Conservation (phyloP, 2,329 filamentous ascomycete species). For the Byssothecium circinans region DNA sequence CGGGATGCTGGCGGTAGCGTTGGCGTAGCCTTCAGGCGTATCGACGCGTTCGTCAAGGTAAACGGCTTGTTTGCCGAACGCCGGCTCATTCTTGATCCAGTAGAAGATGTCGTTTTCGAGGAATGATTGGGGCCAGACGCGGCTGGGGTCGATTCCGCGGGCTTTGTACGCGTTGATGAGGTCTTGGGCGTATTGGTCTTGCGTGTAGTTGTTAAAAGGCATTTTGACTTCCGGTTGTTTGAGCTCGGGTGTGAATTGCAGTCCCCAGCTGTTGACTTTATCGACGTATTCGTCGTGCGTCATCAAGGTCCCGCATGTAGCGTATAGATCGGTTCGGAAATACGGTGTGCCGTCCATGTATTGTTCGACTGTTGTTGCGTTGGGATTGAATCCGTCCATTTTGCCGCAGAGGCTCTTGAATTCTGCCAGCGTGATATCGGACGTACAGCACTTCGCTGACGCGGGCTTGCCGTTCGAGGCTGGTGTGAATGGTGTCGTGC, state of each 20-base stretch:
- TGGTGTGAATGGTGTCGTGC: conserved; percentile 40
- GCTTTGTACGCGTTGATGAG: conserved; percentile 51
- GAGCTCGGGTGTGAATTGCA: conserved; percentile 55
- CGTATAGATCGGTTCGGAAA: conserved; percentile 68
- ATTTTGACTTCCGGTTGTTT: conserved; percentile 69
- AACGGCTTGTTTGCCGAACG: conserved; percentile 64
- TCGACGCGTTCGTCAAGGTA: conserved; percentile 60
- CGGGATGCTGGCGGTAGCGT: conserved; percentile 60
- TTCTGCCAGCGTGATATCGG: conserved; percentile 68
- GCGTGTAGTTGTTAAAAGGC: conserved; percentile 69
- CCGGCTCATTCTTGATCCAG: conserved; percentile 65
- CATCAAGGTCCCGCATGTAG: conserved; percentile 64
- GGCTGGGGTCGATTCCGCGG: conserved; percentile 42
- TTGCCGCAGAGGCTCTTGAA: conserved; percentile 70
- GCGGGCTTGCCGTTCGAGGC: conserved; percentile 49
- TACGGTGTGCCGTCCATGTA: conserved; percentile 61
- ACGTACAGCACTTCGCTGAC: conserved; percentile 69
- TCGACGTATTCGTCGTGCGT: conserved; percentile 65
- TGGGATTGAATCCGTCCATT: conserved; percentile 64
- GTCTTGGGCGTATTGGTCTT: conserved; percentile 65
- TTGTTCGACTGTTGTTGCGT: conserved; percentile 59
- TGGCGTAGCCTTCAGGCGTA: conserved; percentile 52
- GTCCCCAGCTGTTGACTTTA: conserved; percentile 58
- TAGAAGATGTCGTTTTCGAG: conserved; percentile 65
- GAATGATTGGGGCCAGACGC: conserved; percentile 64